These are phyloP conservation scores for Funneliformis caledonium DNA, from an alignment of 371 early-diverging fungal species.

Conservation along the genomic window DNA sequence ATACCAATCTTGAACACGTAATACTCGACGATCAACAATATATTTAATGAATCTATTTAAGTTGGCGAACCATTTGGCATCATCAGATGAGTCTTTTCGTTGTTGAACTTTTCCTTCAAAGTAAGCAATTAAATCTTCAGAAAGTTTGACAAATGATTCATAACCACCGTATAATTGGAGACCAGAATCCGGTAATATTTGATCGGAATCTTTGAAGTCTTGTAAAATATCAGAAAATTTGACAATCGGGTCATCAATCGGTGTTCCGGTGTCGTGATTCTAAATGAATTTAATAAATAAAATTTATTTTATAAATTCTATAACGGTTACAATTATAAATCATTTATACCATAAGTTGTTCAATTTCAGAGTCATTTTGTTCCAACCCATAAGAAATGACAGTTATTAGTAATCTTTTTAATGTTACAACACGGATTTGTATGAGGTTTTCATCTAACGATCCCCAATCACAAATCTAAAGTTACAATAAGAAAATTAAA, in stretches of 20 bases:
- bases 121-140: neutral
- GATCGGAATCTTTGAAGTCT: neutral
- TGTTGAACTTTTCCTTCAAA: conserved; percentile 24
- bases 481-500: neutral
- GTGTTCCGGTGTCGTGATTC: conserved; percentile 2
- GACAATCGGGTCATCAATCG: neutral
- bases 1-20: conserved; percentile 35
- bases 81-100: neutral
- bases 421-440: neutral
- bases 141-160: neutral
- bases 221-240: neutral
- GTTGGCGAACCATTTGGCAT: conserved; percentile 6
- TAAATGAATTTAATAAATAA: neutral
- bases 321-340: too few species aligned
- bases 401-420: neutral
- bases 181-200: neutral
- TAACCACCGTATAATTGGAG: neutral
- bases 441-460: conserved; percentile 18
- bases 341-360: neutral
- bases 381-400: too few species aligned
- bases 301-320: neutral
- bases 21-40: conserved; percentile 8
- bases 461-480: conserved; percentile 33
- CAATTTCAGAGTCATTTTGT: too few species aligned
- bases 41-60: conserved; percentile 25